phyloP scores from a whole-genome alignment of 345 rosid genomes.

The Salix dunnii region DNA sequence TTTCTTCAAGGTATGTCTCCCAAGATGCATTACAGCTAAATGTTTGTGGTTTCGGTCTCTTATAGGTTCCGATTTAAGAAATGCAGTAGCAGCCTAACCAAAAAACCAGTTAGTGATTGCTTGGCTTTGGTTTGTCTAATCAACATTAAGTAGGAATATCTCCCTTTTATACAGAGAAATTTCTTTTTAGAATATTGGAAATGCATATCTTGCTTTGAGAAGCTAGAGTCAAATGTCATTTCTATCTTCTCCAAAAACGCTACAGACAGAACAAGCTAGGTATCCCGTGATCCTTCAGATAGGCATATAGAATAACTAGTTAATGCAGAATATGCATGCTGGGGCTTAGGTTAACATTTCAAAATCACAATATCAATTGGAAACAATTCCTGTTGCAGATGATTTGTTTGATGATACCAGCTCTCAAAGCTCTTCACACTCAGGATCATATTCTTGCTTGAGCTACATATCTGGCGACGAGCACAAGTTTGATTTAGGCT shows the following conservation, averaged over 20 bases:
- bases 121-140: not conserved
- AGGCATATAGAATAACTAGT: not conserved
- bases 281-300: not conserved
- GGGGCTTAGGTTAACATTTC: not conserved
- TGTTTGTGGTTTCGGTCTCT: not conserved
- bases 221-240: too few species aligned
- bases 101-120: not conserved
- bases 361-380: conserved; percentile 7
- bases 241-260: not conserved
- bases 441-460: conserved; percentile 56
- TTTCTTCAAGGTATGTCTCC: conserved; percentile 48
- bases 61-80: not conserved
- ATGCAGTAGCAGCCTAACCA: not conserved
- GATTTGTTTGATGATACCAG: conserved; percentile 55
- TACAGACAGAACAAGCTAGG: not conserved
- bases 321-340: not conserved
- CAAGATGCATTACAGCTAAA: not conserved
- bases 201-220: not conserved
- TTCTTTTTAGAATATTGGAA: not conserved
- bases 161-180: not conserved
- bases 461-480: conserved; percentile 49
- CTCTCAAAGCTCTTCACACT: conserved; percentile 61
- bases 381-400: conserved; percentile 48
- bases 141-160: not conserved
- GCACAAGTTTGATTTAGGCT: conserved; percentile 29